Evolutionary conservation across 2,329 filamentous ascomycete species (phyloP), one percentile per base, ranked within the genome.

Genomic region (Daldinia sp.): DNA sequence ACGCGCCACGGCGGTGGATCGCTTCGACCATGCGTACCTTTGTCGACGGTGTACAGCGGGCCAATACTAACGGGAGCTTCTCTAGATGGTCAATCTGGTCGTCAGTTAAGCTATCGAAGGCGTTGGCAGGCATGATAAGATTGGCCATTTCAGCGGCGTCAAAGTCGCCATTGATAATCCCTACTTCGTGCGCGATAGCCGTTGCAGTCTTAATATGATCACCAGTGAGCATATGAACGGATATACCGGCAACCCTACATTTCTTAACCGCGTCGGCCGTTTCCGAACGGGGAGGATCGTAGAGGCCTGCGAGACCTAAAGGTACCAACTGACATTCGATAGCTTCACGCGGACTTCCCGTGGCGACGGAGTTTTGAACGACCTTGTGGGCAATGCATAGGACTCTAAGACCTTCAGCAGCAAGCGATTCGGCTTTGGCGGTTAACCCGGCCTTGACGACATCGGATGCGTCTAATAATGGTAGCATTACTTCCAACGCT

Each of bases 1-100:
- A 91, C 1, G 83, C 83, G 60, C 85, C 83, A 56, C 89, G 85
- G 29, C 89, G 83, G 68, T 90, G 88, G 61, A 92, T 82, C n/a
- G 89, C 88, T 72, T 91, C 87, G 58, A 92, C 89, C 84, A 92
- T 89, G 65, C 89, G 83, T n/a, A 91, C 88, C 75, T 92, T 92
- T 32, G 89, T 91, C 57, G 86, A 79, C 1, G 89, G 89, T 43
- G 87, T 88, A 74, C 89, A 92, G 35, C 89, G 82, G 61, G 89
- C 89, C 47, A 92, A 82, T 2, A 92, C 89, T 6, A 91, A 78
- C 0, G 89, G 89, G 1, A 92, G 78, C 3, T 81, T 77, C 0
- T 85, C 82, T 19, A 92, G 75, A 2, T 76, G 77, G 69, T 92
- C 89, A 43, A 92, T 83, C 70, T 91, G 80, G 0, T 81, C 81